These are phyloP conservation scores for Yamadazyma phyllophila DNA, from an alignment of 805 yeast species.

Conservation along the genomic window DNA sequence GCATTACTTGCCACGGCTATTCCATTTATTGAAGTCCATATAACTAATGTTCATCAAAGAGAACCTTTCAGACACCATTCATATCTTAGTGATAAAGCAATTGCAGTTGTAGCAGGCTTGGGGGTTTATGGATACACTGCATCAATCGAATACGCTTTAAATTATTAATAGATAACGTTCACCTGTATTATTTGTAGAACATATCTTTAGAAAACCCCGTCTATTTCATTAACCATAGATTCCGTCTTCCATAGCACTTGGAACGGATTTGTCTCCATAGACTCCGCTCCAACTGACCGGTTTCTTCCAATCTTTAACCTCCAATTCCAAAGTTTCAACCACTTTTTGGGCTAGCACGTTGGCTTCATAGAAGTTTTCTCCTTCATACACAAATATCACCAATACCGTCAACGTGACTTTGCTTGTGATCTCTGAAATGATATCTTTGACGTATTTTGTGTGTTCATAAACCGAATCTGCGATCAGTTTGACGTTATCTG, in stretches of 20 bases:
- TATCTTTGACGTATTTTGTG: conserved; percentile 13
- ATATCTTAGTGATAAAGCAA: conserved; percentile 47
- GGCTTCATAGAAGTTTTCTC: conserved; percentile 82
- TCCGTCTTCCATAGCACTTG: conserved; percentile 73
- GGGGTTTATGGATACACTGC: conserved; percentile 45
- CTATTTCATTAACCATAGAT: conserved; percentile 51
- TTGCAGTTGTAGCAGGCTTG: conserved; percentile 43
- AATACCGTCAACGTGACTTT: conserved; percentile 33
- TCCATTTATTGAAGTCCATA: conserved; percentile 50
- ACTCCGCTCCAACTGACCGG: conserved; percentile 86
- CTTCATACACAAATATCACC: conserved; percentile 77
- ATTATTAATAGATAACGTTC: conserved; percentile 20
- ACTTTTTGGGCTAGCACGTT: conserved; percentile 43
- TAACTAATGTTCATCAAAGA: conserved; percentile 51
- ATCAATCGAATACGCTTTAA: conserved; percentile 39
- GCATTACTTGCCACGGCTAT: conserved; percentile 48
- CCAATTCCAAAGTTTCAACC: conserved; percentile 15
- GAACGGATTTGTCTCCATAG: conserved; percentile 71
- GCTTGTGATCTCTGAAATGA: conserved; percentile 3
- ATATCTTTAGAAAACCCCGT: no score
- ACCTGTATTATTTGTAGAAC: no score
- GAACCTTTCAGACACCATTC: conserved; percentile 52
- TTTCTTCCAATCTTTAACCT: conserved; percentile 32
- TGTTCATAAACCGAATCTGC: conserved; percentile 6
- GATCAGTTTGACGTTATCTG: conserved; percentile 9